Percentiles rank a stretch among this genome's conserved stretches.
phyloP scores from a whole-genome alignment of 202 grass and related monocot species.

The Musa balbisiana region DNA sequence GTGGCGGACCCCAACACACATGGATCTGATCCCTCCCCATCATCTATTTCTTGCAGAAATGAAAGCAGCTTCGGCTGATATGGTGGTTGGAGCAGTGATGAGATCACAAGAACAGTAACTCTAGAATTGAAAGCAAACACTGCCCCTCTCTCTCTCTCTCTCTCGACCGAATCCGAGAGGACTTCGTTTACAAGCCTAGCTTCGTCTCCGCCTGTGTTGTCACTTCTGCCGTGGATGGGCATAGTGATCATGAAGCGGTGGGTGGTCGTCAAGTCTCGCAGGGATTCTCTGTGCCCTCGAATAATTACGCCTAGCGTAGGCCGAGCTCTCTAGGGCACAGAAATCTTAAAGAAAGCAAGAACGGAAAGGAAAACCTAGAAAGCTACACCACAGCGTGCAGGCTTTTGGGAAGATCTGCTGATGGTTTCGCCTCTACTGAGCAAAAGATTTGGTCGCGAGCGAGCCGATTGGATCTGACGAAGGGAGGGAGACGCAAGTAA shows the following conservation, averaged over 20 bases:
- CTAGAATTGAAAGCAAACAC: too few species aligned
- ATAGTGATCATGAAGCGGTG: neutral
- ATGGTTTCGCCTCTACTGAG: neutral
- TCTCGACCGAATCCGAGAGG: too few species aligned
- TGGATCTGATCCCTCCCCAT: too few species aligned
- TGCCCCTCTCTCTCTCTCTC: too few species aligned
- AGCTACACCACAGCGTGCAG: neutral
- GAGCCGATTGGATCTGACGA: too few species aligned
- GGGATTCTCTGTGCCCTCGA: constrained; percentile 17
- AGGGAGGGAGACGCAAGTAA: too few species aligned
- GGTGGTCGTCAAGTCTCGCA: neutral
- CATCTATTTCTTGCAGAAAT: too few species aligned
- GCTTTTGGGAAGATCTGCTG: neutral
- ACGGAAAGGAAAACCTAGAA: neutral
- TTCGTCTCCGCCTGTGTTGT: neutral
- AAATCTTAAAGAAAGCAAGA: too few species aligned
- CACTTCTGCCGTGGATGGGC: neutral
- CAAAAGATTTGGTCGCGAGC: constrained; percentile 8
- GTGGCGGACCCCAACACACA: too few species aligned
- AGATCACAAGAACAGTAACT: too few species aligned
- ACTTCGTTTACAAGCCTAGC: neutral
- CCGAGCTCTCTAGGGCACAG: neutral
- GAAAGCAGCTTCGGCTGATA: too few species aligned
- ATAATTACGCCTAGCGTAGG: constrained; percentile 16
- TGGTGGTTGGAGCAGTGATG: too few species aligned